Evolutionary conservation across 192 early-diverging fungal species (phyloP).

Genomic region (Coemansia erecta): DNA sequence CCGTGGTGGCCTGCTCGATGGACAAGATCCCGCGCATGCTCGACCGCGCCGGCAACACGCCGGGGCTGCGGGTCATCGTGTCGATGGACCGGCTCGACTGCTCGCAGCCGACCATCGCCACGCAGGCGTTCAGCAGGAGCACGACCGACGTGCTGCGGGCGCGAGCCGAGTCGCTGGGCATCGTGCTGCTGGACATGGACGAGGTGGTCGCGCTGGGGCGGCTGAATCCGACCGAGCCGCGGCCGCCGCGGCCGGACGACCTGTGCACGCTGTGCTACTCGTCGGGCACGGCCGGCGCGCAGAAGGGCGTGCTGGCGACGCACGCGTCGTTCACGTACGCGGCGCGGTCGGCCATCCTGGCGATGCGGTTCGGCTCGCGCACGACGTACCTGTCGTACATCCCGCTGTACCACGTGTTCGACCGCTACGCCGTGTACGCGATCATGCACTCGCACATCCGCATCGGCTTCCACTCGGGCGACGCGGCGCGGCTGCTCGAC

Average conservation of each 20-base stretch:
- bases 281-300: slow-evolving; percentile 71
- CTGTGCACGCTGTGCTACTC: slow-evolving; percentile 68
- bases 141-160: slow-evolving; percentile 42
- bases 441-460: slow-evolving; percentile 54
- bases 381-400: slow-evolving; percentile 56
- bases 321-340: slow-evolving; percentile 53
- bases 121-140: slow-evolving; percentile 21
- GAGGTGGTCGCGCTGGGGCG: slow-evolving; percentile 60
- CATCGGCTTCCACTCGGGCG: slow-evolving; percentile 78
- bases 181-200: slow-evolving; percentile 55
- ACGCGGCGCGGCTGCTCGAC: slow-evolving; percentile 64
- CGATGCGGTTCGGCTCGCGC: neutral
- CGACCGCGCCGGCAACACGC: slow-evolving; percentile 54
- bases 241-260: slow-evolving; percentile 59
- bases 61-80: slow-evolving; percentile 67
- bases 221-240: slow-evolving; percentile 48
- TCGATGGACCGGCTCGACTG: slow-evolving; percentile 69
- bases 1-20: slow-evolving; percentile 60
- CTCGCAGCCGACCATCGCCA: slow-evolving; percentile 9
- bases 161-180: slow-evolving; percentile 58
- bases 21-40: slow-evolving; percentile 69
- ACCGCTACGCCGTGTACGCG: slow-evolving; percentile 58
- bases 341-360: neutral
- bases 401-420: slow-evolving; percentile 84
- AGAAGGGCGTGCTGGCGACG: slow-evolving; percentile 66